Conservation (phyloP, 164 flowering plant species). For the Platanus orientalis region DNA sequence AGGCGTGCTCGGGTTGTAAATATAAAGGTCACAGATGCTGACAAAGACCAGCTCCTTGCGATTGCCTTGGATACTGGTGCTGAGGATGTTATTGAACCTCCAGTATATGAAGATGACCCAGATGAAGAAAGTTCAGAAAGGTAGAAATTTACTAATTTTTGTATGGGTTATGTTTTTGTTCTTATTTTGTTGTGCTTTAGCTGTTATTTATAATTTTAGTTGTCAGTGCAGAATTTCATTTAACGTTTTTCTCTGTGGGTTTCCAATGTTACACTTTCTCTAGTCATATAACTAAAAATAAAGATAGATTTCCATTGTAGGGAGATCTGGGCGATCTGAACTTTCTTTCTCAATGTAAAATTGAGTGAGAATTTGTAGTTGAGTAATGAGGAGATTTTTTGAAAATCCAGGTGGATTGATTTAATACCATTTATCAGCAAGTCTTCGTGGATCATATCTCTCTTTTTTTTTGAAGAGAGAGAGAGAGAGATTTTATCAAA, state of each 20-base stretch:
- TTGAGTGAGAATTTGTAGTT: background rate
- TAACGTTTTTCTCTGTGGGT: no score
- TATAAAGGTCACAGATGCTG: slow-evolving; percentile 69
- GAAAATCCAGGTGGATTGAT: background rate
- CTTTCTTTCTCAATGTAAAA: background rate
- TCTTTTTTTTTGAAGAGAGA: no score
- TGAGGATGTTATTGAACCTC: slow-evolving; percentile 93
- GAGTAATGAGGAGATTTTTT: background rate
- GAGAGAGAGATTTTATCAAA: no score
- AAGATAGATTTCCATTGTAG: no score
- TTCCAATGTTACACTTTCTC: no score
- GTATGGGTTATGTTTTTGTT: background rate
- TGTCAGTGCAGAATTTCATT: no score
- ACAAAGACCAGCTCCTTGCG: slow-evolving; percentile 75
- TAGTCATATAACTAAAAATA: no score
- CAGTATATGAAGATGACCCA: slow-evolving; percentile 56
- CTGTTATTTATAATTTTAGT: no score
- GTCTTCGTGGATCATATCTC: background rate
- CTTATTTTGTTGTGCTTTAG: background rate
- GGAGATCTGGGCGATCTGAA: no score
- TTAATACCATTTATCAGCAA: background rate
- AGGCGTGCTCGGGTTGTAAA: slow-evolving; percentile 77
- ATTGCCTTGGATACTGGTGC: slow-evolving; percentile 95
- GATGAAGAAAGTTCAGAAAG: slow-evolving; percentile 77
- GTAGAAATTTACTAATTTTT: slow-evolving; percentile 23